phyloP scores from a whole-genome alignment of 2,329 filamentous ascomycete species.

The Cladobotryum mycophilum region DNA sequence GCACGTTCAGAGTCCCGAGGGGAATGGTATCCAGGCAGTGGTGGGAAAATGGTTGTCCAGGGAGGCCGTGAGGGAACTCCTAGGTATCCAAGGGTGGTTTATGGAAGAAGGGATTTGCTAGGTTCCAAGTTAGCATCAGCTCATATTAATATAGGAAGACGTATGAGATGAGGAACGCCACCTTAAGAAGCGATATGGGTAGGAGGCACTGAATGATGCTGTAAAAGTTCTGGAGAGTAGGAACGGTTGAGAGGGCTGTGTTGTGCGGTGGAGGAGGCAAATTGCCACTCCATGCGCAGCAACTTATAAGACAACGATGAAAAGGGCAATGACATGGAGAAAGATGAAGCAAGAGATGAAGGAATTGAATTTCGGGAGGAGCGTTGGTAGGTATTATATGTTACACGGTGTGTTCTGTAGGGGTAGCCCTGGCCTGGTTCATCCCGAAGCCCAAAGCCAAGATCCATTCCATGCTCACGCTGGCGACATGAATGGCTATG shows the following conservation, averaged over 20 bases:
- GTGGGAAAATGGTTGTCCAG: too few relatives aligned
- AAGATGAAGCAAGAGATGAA: neutral
- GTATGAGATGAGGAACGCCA: too few relatives aligned
- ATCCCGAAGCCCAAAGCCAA: too few relatives aligned
- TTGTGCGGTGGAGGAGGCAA: neutral
- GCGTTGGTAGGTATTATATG: neutral
- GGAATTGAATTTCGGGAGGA: neutral
- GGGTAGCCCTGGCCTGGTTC: neutral
- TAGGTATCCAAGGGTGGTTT: neutral
- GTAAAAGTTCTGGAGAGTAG: too few relatives aligned
- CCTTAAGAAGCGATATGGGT: too few relatives aligned
- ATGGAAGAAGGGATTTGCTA: neutral
- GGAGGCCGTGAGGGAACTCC: neutral
- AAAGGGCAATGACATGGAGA: neutral
- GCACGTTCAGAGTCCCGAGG: conserved; percentile 4
- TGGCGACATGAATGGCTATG: neutral
- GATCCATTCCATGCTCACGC: neutral
- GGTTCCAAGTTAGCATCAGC: neutral
- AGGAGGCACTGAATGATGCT: too few relatives aligned
- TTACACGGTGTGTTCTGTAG: neutral
- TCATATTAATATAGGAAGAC: too few relatives aligned
- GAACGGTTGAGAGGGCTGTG: neutral
- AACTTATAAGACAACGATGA: neutral
- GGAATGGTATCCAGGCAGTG: neutral
- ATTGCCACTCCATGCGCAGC: too few relatives aligned